These are phyloP conservation scores for Tricholoma furcatifolium DNA, from an alignment of 768 basidiomycete species.

Conservation along the genomic window DNA sequence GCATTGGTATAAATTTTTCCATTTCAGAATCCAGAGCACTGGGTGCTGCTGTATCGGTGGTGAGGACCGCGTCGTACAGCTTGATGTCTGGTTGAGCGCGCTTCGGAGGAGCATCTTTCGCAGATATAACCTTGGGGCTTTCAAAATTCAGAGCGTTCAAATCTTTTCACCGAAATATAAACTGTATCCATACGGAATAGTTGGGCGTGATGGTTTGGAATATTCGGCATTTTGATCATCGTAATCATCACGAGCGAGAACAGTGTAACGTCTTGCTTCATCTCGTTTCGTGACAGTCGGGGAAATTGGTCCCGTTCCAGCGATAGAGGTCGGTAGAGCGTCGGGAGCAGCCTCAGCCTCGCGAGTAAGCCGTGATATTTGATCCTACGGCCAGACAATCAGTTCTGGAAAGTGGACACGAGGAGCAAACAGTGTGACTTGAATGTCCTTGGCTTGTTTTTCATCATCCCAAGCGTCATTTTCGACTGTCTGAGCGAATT, in stretches of 20 bases:
- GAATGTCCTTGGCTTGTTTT: constrained; percentile 52
- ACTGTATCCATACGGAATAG: constrained; percentile 37
- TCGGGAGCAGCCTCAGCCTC: constrained; percentile 28
- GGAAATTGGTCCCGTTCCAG: constrained; percentile 12
- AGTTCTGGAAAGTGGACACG: neutral
- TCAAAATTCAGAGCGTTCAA: neutral
- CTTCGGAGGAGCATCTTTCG: constrained; percentile 43
- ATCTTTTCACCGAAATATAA: neutral
- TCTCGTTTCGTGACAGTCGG: constrained; percentile 24
- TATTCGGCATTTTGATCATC: constrained; percentile 21
- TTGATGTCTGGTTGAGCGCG: constrained; percentile 44
- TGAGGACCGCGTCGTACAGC: constrained; percentile 71
- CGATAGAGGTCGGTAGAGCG: constrained; percentile 8
- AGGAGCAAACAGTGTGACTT: constrained; percentile 41
- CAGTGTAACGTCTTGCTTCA: constrained; percentile 48
- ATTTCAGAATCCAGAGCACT: constrained; percentile 54
- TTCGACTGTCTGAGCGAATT: constrained; percentile 81
- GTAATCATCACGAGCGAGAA: constrained; percentile 34
- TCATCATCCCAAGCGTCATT: constrained; percentile 65
- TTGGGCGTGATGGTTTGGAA: constrained; percentile 25
- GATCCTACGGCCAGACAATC: constrained; percentile 38
- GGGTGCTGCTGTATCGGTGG: constrained; percentile 26
- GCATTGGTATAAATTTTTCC: constrained; percentile 74
- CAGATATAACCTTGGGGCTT: constrained; percentile 58
- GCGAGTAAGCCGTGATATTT: constrained; percentile 53